These are phyloP conservation scores for Cordia subcordata DNA, from an alignment of 257 asterid species.

Conservation along the genomic window DNA sequence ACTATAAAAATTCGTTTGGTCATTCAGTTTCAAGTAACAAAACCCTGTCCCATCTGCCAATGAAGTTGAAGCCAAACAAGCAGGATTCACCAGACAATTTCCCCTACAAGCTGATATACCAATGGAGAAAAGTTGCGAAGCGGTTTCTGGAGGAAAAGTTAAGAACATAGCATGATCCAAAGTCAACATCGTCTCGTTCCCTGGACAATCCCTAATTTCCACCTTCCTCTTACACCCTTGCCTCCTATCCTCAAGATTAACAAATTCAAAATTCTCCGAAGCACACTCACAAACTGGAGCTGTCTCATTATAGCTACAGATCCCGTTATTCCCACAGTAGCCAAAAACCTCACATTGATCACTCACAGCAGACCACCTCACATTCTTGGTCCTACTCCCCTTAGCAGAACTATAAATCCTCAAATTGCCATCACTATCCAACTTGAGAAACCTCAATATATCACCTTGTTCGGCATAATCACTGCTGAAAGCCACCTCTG, in stretches of 20 bases:
- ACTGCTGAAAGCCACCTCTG: constrained; percentile 52
- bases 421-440: constrained; percentile 75
- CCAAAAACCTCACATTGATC: constrained; percentile 82
- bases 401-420: constrained; percentile 53
- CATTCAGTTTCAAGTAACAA: constrained; percentile 46
- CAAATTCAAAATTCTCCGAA: constrained; percentile 51
- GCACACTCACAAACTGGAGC: constrained; percentile 68
- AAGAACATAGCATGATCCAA: constrained; percentile 57
- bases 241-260: constrained; percentile 48
- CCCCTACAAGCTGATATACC: constrained; percentile 53
- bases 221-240: constrained; percentile 68
- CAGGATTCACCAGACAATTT: constrained; percentile 42
- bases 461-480: constrained; percentile 56
- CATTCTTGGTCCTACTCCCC: constrained; percentile 38
- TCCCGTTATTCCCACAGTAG: constrained; percentile 74
- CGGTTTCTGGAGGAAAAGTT: constrained; percentile 50
- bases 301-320: constrained; percentile 65
- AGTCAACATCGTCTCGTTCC: constrained; percentile 46
- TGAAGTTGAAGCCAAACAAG: constrained; percentile 66
- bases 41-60: constrained; percentile 80
- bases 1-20: constrained; percentile 34
- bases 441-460: constrained; percentile 49
- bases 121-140: constrained; percentile 30
- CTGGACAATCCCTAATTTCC: constrained; percentile 50
- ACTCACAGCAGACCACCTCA: constrained; percentile 75